Conservation (phyloP, 192 early-diverging fungal species). For the Piromyces finnis region DNA sequence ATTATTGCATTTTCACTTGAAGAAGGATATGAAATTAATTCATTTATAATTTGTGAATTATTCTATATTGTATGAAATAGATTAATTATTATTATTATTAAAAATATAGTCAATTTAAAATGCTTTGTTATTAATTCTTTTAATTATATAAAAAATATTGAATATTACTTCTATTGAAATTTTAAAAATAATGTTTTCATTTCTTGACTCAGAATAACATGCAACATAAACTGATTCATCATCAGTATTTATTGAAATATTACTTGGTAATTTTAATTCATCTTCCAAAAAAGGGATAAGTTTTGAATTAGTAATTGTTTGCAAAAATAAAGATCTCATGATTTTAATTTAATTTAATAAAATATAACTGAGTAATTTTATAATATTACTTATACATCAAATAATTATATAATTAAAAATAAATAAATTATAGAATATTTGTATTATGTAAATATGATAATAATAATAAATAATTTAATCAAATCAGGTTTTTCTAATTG, state of each 20-base stretch:
- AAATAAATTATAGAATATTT: no score
- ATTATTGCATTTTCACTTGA: constrained; percentile 6
- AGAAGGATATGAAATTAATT: neutral
- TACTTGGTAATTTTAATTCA: neutral
- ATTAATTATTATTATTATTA: neutral
- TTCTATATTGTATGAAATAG: neutral
- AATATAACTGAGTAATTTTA: no score
- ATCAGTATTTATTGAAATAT: neutral
- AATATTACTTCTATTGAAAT: neutral
- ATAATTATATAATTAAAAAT: no score
- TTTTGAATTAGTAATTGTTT: neutral
- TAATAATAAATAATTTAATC: no score
- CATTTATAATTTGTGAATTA: neutral
- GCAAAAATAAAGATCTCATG: neutral
- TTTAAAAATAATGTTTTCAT: neutral
- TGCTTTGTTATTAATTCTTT: no score
- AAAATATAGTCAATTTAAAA: no score
- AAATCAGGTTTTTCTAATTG: no score
- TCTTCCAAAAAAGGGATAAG: neutral
- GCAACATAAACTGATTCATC: neutral
- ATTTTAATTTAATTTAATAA: neutral
- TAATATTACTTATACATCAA: no score
- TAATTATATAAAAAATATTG: no score
- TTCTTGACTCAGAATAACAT: neutral
- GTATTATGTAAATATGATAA: no score